A percentile compares a stretch with the other conserved stretches of the same genome.
phyloP scores from a whole-genome alignment of 2,329 filamentous ascomycete genomes.

The Thielaviopsis ethacetica region DNA sequence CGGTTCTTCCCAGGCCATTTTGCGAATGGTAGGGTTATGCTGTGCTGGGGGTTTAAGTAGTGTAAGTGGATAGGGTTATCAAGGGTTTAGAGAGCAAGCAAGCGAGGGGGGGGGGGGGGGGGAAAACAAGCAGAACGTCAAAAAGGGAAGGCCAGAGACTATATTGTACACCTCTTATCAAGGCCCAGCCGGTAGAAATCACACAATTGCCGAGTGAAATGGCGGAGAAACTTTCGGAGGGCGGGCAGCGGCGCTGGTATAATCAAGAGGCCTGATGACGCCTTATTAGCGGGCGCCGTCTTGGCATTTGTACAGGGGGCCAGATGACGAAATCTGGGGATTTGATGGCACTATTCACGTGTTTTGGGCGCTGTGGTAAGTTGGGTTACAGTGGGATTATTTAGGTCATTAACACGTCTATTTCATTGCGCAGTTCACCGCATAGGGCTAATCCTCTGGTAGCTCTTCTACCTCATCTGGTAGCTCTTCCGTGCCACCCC shows the following conservation, averaged over 20 bases:
- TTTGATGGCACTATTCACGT: slow-evolving; percentile 1
- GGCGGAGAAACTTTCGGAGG: slow-evolving; percentile 17
- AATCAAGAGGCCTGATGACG: neutral
- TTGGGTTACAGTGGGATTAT: neutral
- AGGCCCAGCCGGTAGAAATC: neutral
- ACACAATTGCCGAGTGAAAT: neutral
- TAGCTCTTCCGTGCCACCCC: neutral
- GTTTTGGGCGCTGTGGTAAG: neutral
- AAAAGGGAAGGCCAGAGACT: neutral
- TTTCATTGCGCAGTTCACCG: neutral
- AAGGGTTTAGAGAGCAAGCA: neutral
- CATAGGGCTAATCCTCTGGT: neutral
- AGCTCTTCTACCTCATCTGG: neutral
- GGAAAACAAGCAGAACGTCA: neutral
- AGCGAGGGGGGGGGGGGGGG: neutral
- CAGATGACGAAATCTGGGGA: slow-evolving; percentile 8
- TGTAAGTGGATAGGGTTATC: neutral
- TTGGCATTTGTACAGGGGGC: neutral
- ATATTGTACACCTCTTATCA: neutral
- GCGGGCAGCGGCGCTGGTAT: neutral
- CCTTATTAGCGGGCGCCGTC: neutral
- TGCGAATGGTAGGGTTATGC: slow-evolving; percentile 9
- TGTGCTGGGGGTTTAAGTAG: no score
- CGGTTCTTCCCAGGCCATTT: slow-evolving; percentile 28
- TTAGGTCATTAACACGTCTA: neutral